Evolutionary conservation across 164 flowering plant genomes (phyloP).

Genomic region (Magnolia changhungtana): DNA sequence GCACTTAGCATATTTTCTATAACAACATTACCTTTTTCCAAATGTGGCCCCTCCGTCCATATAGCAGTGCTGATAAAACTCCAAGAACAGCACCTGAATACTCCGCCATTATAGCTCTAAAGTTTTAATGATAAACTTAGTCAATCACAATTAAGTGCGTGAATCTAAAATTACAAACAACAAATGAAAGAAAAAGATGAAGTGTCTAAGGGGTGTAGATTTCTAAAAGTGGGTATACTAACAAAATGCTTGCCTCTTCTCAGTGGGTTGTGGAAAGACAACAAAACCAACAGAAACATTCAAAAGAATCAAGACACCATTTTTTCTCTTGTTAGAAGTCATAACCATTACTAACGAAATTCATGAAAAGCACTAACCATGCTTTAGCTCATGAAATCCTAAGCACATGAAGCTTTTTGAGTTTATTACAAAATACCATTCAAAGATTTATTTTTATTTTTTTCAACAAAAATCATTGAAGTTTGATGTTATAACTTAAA

Average conservation of each 20-base stretch:
- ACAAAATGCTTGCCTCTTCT: background rate
- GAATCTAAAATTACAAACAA: conserved; percentile 1
- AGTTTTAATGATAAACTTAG: conserved; percentile 16
- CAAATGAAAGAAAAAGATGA: background rate
- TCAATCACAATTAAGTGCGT: conserved; percentile 4
- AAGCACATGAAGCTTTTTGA: background rate
- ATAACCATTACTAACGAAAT: background rate
- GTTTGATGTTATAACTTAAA: no score
- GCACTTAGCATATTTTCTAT: background rate
- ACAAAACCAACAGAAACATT: background rate
- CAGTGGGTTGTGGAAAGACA: background rate
- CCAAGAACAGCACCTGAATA: conserved; percentile 99
- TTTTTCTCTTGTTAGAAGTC: background rate
- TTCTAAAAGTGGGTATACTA: background rate
- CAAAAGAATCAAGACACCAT: background rate
- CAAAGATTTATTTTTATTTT: no score
- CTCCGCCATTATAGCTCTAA: conserved; percentile 86
- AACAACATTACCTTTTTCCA: conserved; percentile 75
- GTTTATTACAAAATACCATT: no score
- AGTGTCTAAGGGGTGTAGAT: background rate
- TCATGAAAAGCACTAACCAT: background rate
- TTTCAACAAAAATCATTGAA: no score
- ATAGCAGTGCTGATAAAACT: conserved; percentile 77
- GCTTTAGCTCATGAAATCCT: background rate
- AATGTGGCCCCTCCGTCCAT: conserved; percentile 62